These are phyloP conservation scores for Pisolithus marmoratus DNA, from an alignment of 768 basidiomycete species.

Conservation along the genomic window DNA sequence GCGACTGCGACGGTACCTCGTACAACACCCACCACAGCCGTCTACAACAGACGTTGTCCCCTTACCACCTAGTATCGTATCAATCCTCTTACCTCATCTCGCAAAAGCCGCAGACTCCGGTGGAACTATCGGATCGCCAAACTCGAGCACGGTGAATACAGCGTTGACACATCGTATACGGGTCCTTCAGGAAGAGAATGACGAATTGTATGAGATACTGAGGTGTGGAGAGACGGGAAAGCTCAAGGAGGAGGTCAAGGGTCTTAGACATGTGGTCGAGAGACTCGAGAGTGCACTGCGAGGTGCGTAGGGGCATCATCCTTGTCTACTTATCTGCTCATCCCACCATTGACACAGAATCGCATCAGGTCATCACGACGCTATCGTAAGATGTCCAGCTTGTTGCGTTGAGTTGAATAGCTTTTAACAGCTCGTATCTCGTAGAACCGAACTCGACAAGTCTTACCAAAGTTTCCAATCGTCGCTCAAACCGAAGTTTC, in stretches of 20 bases:
- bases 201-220: constrained; percentile 75
- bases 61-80: constrained; percentile 64
- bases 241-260: constrained; percentile 75
- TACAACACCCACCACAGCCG: constrained; percentile 49
- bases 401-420: constrained; percentile 5
- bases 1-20: constrained; percentile 59
- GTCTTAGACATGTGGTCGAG: constrained; percentile 59
- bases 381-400: constrained; percentile 55
- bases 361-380: constrained; percentile 62
- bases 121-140: constrained; percentile 28
- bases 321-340: constrained; percentile 5
- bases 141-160: constrained; percentile 54
- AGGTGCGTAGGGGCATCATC: constrained; percentile 41
- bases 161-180: constrained; percentile 72
- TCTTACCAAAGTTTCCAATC: constrained; percentile 58
- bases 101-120: constrained; percentile 33
- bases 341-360: constrained; percentile 44
- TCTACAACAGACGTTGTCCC: constrained; percentile 59
- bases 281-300: constrained; percentile 70
- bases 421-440: constrained; percentile 11
- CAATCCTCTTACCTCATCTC: constrained; percentile 65
- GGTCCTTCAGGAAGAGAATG: constrained; percentile 79
- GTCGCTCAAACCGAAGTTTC: constrained; percentile 36
- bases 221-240: constrained; percentile 72
- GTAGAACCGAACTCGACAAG: constrained; percentile 72